Evolutionary conservation across 495 filamentous ascomycete species (phyloP).

Genomic region (Lindgomyces ingoldianus): DNA sequence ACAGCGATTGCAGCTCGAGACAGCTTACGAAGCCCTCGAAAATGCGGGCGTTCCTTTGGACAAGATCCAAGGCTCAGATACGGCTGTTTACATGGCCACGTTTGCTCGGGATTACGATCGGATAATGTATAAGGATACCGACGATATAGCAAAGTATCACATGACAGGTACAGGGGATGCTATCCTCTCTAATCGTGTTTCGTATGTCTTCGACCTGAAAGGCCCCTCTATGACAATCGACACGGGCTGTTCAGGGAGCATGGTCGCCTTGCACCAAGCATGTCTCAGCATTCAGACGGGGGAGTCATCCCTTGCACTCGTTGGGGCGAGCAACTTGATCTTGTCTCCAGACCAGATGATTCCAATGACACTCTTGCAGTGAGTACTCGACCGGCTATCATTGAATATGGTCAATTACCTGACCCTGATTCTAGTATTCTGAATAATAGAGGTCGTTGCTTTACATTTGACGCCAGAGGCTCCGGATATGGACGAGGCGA

Average conservation of each 20-base stretch:
- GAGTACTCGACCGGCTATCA: background rate
- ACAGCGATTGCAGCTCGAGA: slow-evolving; percentile 2
- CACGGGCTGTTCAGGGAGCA: slow-evolving; percentile 19
- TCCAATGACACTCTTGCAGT: background rate
- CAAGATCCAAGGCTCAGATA: background rate
- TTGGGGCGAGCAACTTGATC: background rate
- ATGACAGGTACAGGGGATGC: background rate
- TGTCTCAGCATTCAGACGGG: background rate
- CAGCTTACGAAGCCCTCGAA: slow-evolving; percentile 11
- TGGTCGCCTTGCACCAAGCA: slow-evolving; percentile 17
- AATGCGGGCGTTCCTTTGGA: slow-evolving; percentile 4
- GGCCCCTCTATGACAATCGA: slow-evolving; percentile 15
- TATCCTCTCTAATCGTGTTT: slow-evolving; percentile 12
- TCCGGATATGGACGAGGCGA: slow-evolving; percentile 53
- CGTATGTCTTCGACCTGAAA: slow-evolving; percentile 12
- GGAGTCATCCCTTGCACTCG: background rate
- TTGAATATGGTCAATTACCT: background rate
- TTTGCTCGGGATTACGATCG: slow-evolving; percentile 9
- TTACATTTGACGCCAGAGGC: slow-evolving; percentile 43
- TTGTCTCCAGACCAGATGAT: background rate
- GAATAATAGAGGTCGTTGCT: slow-evolving; percentile 26
- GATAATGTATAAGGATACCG: background rate
- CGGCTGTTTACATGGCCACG: slow-evolving; percentile 1
- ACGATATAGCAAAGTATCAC: background rate
- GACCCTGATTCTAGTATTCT: background rate